Base-by-base conservation (phyloP, 352 stramenopile species). In the Pythium grandisporangium region DNA sequence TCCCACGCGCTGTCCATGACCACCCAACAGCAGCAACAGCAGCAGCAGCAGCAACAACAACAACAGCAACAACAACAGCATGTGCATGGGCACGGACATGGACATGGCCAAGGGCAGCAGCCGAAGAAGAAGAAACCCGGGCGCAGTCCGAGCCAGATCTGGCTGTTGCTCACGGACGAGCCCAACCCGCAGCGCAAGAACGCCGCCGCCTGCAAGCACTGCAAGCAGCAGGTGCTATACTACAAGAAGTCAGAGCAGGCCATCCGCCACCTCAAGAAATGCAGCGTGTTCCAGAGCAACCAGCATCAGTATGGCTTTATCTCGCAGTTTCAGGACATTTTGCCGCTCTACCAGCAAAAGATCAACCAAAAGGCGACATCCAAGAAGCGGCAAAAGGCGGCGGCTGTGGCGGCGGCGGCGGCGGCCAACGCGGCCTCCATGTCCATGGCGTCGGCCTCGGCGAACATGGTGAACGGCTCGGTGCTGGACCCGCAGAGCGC, bases 171-270 rank as follows among this genome's bases (percentile, higher is more conserved):
- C 44, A 91, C 77, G 24, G 77, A 91, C 55, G 77, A 91, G 38
- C 66, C 70, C 12, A 69, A 86, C 55, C 77, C 77, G 39, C 74
- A 91, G 48, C 70, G 74, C 8, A 74, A 74, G 52, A 88, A 88
- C 40, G 58, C 77, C 6, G 69, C 77, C 24, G 53, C 70, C 22
- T 91, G 77, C 56, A 91, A 91, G 54, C 77, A 91, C 54, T 91
- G 77, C 59, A 86, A 91, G 57, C 70, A 88, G 48, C 68, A 86
- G 26, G 77, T 91, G 30, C 40, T 84, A 20, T 91, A 91, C 58
- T 91, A 91, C 56, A 91, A 91, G 41, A 91, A 88, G 43, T 91
- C 77, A 23, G 77, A 91, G 61, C 77, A 91, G 43, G 74, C 74
- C 16, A 82, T 91, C 32, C 74, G 77, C 24, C 77, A 91, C 45